Base-by-base conservation (phyloP, 805 yeast species). In the Lachancea cidri region DNA sequence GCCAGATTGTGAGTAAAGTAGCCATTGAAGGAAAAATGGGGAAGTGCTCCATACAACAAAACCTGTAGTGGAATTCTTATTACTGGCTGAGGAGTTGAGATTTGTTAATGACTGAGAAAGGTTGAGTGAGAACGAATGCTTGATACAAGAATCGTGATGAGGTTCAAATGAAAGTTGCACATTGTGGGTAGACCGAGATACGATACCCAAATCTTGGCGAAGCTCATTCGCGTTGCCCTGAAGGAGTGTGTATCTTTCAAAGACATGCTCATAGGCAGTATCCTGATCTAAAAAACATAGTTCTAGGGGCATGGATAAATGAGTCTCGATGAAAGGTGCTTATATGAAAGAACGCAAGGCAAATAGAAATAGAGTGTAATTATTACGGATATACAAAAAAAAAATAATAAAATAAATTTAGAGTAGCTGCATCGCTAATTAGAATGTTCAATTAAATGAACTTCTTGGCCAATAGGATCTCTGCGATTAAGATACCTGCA, bases 401-500 rank as follows among this genome's bases (percentile, higher is more conserved):
- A 30, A 17, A 30, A 30, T 25, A n/a, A n/a, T 25, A 11, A 11
- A 25, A 11, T 25, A 25, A 25, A 25, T 25, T 11, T 25, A n/a
- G n/a, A 25, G n/a, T n/a, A n/a, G n/a, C 27, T 22, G 11, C 27
- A 22, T 22, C 27, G 27, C 27, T 22, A 11, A 22, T 7, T 22
- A 22, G 27, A 22, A 18, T 16, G 17, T 29, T 18, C 19, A 13
- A 29, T 63, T 74, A 88, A 48, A 91, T 74, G 51, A 86, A 66
- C 46, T 77, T 74, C 70, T 83, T 88, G 45, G 89, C 89, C 45
- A 76, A 66, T 55, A 93, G 73, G 41, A 88, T 73, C 71, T 93
- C 98, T 39, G 95, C 98, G 62, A 93, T 93, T 65, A 93, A 78
- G 46, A 93, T 74, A 65, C 98, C 98, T 6, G 97, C 84, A 63